phyloP scores from a whole-genome alignment of 768 basidiomycete genomes.

The Russula olivacea region DNA sequence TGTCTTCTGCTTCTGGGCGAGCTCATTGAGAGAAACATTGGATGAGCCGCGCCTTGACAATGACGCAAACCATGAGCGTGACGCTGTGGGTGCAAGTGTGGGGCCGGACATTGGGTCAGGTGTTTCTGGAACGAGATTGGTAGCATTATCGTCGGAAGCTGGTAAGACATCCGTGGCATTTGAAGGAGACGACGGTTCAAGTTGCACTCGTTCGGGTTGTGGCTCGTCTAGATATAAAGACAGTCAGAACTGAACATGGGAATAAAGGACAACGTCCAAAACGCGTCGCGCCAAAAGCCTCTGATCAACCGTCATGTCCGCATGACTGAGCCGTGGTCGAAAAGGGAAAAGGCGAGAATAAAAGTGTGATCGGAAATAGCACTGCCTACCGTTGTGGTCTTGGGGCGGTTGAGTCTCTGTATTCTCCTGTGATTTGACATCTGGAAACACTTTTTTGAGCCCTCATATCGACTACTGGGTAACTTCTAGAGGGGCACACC shows the following conservation, averaged over 20 bases:
- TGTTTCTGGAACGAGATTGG: neutral
- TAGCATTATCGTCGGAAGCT: neutral
- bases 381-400: constrained; percentile 4
- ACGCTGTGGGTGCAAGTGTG: constrained; percentile 1
- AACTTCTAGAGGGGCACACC: neutral
- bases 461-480: neutral
- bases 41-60: constrained; percentile 12
- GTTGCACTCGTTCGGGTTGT: neutral
- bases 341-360: neutral
- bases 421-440: neutral
- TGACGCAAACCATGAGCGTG: constrained; percentile 20
- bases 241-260: constrained; percentile 3
- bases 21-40: constrained; percentile 6
- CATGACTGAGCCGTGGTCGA: neutral
- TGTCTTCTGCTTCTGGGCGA: constrained; percentile 7
- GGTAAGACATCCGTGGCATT: neutral
- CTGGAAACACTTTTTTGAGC: neutral
- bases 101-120: neutral
- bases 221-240: neutral
- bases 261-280: neutral
- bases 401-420: neutral
- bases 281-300: neutral
- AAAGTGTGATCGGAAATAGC: neutral
- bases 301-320: neutral
- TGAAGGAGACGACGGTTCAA: neutral